These are phyloP conservation scores for Malassezia psittaci DNA, from an alignment of 1,284 basidiomycete species.

Conservation along the genomic window DNA sequence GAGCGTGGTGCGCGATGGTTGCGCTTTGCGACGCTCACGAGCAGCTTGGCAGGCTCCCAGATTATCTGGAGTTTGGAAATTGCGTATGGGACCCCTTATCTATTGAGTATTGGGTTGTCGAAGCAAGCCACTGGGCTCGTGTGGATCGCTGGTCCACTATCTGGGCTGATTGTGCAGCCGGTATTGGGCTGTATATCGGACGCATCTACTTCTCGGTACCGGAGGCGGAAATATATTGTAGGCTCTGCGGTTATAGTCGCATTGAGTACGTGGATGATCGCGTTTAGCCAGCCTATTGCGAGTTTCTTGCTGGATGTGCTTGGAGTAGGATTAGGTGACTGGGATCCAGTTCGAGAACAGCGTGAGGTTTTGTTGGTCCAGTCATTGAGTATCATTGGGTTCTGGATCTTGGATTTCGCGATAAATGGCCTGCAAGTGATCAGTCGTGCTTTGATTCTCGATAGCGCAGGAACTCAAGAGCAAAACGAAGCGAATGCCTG, in stretches of 20 bases:
- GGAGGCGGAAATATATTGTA: slow-evolving; percentile 75
- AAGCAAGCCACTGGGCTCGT: slow-evolving; percentile 85
- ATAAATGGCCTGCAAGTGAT: slow-evolving; percentile 84
- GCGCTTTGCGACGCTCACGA: slow-evolving; percentile 47
- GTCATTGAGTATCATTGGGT: slow-evolving; percentile 70
- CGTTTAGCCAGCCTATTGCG: slow-evolving; percentile 71
- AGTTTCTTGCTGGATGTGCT: slow-evolving; percentile 66
- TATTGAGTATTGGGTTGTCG: slow-evolving; percentile 75
- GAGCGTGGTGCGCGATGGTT: slow-evolving; percentile 6
- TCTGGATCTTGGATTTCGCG: slow-evolving; percentile 88
- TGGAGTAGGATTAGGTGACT: slow-evolving; percentile 69
- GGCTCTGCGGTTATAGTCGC: slow-evolving; percentile 64
- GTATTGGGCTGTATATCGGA: slow-evolving; percentile 90
- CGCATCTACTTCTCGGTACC: slow-evolving; percentile 71
- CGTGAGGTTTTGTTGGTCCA: slow-evolving; percentile 22
- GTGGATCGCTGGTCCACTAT: slow-evolving; percentile 89
- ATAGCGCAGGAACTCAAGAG: slow-evolving; percentile 74
- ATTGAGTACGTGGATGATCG: slow-evolving; percentile 68
- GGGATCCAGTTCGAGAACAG: slow-evolving; percentile 63
- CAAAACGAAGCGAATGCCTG: slow-evolving; percentile 90
- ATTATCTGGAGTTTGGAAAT: slow-evolving; percentile 84
- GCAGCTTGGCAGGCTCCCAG: slow-evolving; percentile 66
- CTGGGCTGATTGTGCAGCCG: slow-evolving; percentile 85
- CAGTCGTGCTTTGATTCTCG: slow-evolving; percentile 77
- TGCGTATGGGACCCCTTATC: slow-evolving; percentile 78